phyloP scores from a whole-genome alignment of 108 stramenopile species.

The Skeletonema potamos region DNA sequence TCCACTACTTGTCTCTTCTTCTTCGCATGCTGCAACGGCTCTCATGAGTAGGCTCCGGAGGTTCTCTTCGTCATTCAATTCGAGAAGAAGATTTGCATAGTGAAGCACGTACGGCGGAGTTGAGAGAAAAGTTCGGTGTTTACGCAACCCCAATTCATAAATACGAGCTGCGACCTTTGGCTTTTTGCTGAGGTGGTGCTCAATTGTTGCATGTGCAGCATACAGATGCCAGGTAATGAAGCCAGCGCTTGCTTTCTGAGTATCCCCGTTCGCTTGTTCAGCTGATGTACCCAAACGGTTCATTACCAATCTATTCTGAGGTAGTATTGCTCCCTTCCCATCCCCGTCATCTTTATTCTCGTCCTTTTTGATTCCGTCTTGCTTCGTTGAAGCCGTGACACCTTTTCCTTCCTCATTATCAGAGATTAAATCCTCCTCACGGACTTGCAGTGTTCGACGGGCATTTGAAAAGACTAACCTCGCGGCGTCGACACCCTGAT shows the following conservation, averaged over 20 bases:
- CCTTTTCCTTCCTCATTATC: constrained; percentile 20
- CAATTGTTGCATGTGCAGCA: constrained; percentile 79
- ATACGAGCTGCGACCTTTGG: constrained; percentile 81
- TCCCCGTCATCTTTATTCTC: constrained; percentile 20
- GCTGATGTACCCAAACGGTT: constrained; percentile 64
- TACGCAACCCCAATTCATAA: constrained; percentile 84
- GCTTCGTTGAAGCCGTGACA: background rate
- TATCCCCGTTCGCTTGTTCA: constrained; percentile 13
- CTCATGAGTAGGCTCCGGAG: constrained; percentile 77
- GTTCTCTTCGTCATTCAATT: constrained; percentile 79
- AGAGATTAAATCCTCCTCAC: constrained; percentile 36
- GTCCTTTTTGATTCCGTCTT: constrained; percentile 27
- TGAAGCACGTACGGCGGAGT: constrained; percentile 73
- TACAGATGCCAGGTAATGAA: constrained; percentile 87
- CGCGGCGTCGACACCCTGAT: constrained; percentile 73
- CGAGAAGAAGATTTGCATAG: constrained; percentile 83
- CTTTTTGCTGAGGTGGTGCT: constrained; percentile 74
- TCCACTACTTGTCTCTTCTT: constrained; percentile 43
- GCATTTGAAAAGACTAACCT: constrained; percentile 74
- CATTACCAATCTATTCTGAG: constrained; percentile 65
- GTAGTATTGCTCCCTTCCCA: constrained; percentile 12
- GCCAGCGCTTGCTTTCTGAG: constrained; percentile 9
- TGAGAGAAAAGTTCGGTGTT: constrained; percentile 73
- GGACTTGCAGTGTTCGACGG: constrained; percentile 56
- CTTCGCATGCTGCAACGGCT: constrained; percentile 79